Percentiles rank a stretch among this genome's conserved stretches.
Conservation (phyloP, 306 rosid species). For the Hippophae rhamnoides region DNA sequence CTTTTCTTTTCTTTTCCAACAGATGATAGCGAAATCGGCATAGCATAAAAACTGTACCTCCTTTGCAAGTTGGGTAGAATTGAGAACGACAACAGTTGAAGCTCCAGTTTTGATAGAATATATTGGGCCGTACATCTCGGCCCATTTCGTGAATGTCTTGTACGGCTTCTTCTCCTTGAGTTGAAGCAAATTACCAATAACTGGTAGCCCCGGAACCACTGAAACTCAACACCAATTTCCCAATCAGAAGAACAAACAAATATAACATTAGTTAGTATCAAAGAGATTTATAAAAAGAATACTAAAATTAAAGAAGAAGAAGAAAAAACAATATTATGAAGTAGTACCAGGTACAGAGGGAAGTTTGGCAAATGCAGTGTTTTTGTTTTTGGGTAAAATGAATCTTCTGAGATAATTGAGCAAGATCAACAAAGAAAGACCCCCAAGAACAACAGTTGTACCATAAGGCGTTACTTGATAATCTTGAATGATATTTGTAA, state of each 20-base stretch:
- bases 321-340: neutral
- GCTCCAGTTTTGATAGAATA: constrained; percentile 77
- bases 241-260: neutral
- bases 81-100: constrained; percentile 75
- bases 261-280: neutral
- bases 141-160: constrained; percentile 68
- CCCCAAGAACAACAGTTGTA: constrained; percentile 33
- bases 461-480: constrained; percentile 25
- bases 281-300: neutral
- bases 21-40: no score
- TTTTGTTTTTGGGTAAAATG: constrained; percentile 6
- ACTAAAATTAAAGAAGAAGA: no score
- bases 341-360: constrained; percentile 56
- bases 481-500: constrained; percentile 2
- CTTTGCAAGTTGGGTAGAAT: constrained; percentile 51
- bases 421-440: constrained; percentile 27
- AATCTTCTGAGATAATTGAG: constrained; percentile 9
- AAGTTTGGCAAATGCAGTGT: constrained; percentile 21
- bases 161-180: constrained; percentile 92
- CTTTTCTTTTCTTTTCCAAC: no score
- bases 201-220: constrained; percentile 75
- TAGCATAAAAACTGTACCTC: constrained; percentile 34
- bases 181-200: constrained; percentile 81
- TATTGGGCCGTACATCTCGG: constrained; percentile 59
- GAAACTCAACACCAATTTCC: constrained; percentile 16